phyloP scores from a whole-genome alignment of 1,139 yeast genomes.

The Lodderomyces theae region DNA sequence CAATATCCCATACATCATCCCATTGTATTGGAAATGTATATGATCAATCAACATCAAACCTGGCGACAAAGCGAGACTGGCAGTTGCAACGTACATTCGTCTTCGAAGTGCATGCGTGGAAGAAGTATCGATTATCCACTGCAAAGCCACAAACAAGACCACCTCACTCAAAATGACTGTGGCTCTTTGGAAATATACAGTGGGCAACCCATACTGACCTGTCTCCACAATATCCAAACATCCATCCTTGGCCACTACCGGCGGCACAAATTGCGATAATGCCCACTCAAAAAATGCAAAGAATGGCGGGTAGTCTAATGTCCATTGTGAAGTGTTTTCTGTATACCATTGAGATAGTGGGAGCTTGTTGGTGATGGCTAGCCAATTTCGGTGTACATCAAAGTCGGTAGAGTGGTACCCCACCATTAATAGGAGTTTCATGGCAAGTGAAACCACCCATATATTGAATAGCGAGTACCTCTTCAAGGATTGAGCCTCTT shows the following conservation, averaged over 20 bases:
- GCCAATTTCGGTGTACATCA: constrained; percentile 96
- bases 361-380: constrained; percentile 79
- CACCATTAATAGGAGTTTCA: constrained; percentile 35
- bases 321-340: constrained; percentile 88
- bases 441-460: constrained; percentile 38
- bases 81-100: constrained; percentile 72
- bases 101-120: constrained; percentile 25
- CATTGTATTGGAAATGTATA: constrained; percentile 93
- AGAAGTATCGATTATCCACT: constrained; percentile 63
- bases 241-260: constrained; percentile 64
- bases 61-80: constrained; percentile 83
- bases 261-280: constrained; percentile 70
- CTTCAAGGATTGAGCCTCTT: background rate
- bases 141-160: constrained; percentile 66
- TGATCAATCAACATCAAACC: constrained; percentile 87
- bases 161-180: constrained; percentile 81
- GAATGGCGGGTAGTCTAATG: constrained; percentile 95
- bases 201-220: constrained; percentile 73
- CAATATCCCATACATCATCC: constrained; percentile 84
- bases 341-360: constrained; percentile 82
- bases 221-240: constrained; percentile 66
- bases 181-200: constrained; percentile 74
- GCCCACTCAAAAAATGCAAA: constrained; percentile 93
- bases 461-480: constrained; percentile 35
- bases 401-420: constrained; percentile 85